Evolutionary conservation across 768 basidiomycete species (phyloP).

Genomic region (Galerina marginata): DNA sequence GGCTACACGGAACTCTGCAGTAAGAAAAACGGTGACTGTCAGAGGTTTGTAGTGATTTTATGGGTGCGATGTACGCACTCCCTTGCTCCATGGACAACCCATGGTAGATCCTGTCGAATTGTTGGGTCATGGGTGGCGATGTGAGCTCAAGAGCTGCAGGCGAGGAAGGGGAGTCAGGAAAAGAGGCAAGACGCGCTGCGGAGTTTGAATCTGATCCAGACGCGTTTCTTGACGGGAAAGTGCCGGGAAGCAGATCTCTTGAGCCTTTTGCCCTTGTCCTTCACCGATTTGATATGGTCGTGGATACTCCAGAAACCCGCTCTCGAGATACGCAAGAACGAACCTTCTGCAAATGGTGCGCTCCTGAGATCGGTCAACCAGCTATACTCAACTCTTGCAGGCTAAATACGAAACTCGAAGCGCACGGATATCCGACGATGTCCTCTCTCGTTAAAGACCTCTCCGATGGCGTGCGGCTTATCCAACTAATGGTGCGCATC

Average conservation of each 20-base stretch:
- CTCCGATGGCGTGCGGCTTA: conserved; percentile 92
- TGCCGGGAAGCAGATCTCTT: too few relatives aligned
- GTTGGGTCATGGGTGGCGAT: conserved; percentile 53
- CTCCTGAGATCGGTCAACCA: not conserved
- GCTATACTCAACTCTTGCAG: conserved; percentile 44
- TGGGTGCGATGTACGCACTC: conserved; percentile 61
- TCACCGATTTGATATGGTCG: conserved; percentile 13
- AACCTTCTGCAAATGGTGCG: conserved; percentile 92
- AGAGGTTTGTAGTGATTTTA: not conserved
- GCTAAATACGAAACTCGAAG: conserved; percentile 95
- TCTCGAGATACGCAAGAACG: conserved; percentile 73
- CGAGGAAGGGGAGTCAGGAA: conserved; percentile 19
- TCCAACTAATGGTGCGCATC: conserved; percentile 84
- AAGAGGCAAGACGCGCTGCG: conserved; percentile 45
- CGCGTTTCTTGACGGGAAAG: conserved; percentile 29
- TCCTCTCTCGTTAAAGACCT: conserved; percentile 87
- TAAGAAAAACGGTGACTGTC: conserved; percentile 12
- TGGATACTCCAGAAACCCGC: conserved; percentile 63
- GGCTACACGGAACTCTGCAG: conserved; percentile 86
- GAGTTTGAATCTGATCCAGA: conserved; percentile 43
- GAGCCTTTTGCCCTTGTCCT: too few relatives aligned
- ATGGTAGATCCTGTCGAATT: conserved; percentile 87
- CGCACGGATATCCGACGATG: conserved; percentile 86
- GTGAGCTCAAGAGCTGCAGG: conserved; percentile 4
- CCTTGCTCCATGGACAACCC: conserved; percentile 74